Percentiles rank a stretch among this genome's conserved stretches.
Conservation (phyloP, 495 filamentous ascomycete genomes). For the Podospora australis region DNA sequence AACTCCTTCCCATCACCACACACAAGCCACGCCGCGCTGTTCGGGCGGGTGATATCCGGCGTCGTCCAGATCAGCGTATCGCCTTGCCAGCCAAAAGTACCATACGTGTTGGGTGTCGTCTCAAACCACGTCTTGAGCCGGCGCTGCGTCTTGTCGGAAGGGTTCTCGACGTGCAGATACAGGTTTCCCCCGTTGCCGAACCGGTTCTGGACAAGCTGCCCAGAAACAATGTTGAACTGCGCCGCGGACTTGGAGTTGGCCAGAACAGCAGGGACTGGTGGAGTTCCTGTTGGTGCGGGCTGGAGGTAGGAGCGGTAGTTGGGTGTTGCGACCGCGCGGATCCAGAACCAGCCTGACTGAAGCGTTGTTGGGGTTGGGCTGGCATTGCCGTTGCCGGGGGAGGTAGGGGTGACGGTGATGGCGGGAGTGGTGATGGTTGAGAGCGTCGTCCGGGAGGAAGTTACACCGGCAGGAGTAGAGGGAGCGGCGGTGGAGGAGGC, state of each 20-base stretch:
- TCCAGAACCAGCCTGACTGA: constrained; percentile 41
- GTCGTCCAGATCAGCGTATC: constrained; percentile 44
- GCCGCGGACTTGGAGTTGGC: constrained; percentile 37
- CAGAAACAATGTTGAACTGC: constrained; percentile 42
- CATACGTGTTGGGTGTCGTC: constrained; percentile 35
- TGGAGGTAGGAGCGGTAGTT: constrained; percentile 50
- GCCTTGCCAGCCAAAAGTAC: constrained; percentile 42
- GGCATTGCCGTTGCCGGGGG: constrained; percentile 18
- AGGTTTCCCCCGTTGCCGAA: constrained; percentile 3
- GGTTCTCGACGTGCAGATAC: constrained; percentile 27
- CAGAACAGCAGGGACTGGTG: constrained; percentile 32
- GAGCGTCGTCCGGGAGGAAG: neutral
- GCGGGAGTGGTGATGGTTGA: constrained; percentile 4
- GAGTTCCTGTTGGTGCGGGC: constrained; percentile 25
- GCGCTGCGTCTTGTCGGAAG: constrained; percentile 31
- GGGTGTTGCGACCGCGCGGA: constrained; percentile 45
- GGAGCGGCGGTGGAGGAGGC: constrained; percentile 1
- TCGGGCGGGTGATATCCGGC: constrained; percentile 34
- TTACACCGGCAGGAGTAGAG: neutral
- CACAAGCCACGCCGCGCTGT: constrained; percentile 43
- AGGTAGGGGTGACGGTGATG: constrained; percentile 18
- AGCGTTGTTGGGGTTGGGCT: constrained; percentile 37
- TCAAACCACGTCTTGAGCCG: constrained; percentile 29
- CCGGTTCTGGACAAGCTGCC: constrained; percentile 40
- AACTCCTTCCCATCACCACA: constrained; percentile 32